Conservation (phyloP, 495 filamentous ascomycete genomes). For the Diplogelasinospora grovesii region DNA sequence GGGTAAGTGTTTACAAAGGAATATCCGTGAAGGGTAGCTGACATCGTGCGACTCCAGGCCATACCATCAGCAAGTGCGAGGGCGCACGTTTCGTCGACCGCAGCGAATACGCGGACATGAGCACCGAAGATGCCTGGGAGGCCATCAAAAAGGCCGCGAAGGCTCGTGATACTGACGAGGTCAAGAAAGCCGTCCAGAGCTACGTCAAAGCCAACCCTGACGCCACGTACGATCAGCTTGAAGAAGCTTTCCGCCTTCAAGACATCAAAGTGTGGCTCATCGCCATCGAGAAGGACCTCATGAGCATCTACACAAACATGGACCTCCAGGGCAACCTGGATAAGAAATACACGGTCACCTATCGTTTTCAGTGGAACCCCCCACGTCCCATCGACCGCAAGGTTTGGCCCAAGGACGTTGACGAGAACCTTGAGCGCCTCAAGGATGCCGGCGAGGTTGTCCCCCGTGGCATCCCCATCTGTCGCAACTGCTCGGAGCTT, state of each 20-base stretch:
- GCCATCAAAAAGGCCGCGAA: conserved; percentile 54
- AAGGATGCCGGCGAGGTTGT: conserved; percentile 63
- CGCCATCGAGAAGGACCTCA: conserved; percentile 59
- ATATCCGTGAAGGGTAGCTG: not conserved
- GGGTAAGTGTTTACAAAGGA: conserved; percentile 56
- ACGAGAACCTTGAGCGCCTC: conserved; percentile 72
- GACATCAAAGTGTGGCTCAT: conserved; percentile 64
- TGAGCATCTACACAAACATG: conserved; percentile 63
- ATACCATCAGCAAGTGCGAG: conserved; percentile 58
- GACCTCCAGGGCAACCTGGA: conserved; percentile 75
- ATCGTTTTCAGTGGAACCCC: conserved; percentile 58
- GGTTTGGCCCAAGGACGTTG: conserved; percentile 55
- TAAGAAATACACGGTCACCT: conserved; percentile 67
- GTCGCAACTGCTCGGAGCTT: conserved; percentile 63
- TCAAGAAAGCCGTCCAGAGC: conserved; percentile 62
- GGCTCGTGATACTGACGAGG: conserved; percentile 63
- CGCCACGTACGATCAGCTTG: conserved; percentile 63
- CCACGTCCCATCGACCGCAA: conserved; percentile 53
- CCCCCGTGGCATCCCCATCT: conserved; percentile 60
- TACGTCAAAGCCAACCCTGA: conserved; percentile 69
- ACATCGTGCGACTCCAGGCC: conserved; percentile 44
- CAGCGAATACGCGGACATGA: conserved; percentile 48
- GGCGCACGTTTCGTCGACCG: conserved; percentile 63
- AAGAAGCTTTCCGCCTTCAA: conserved; percentile 62
- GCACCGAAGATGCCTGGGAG: conserved; percentile 64